These are phyloP conservation scores for Apiospora pterosperma DNA, from an alignment of 2,329 filamentous ascomycete species.

Conservation along the genomic window DNA sequence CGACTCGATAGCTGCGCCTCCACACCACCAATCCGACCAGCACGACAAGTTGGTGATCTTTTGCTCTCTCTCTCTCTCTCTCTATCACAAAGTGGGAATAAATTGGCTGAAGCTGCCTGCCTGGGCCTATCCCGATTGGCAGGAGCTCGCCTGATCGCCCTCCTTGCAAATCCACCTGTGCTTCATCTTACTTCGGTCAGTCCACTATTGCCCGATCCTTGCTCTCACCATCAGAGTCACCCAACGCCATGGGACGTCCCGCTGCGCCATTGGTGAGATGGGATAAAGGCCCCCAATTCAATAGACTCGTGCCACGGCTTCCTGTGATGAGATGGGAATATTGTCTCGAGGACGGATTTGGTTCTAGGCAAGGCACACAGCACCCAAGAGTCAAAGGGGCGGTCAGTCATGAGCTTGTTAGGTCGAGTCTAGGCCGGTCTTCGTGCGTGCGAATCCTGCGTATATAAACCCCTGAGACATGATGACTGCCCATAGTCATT, in stretches of 20 bases:
- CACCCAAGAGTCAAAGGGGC: not conserved
- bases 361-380: not conserved
- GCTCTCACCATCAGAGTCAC: not conserved
- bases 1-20: not conserved
- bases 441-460: not conserved
- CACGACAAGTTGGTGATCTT: not conserved
- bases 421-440: not conserved
- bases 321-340: not conserved
- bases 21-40: not conserved
- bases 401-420: not conserved
- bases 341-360: not conserved
- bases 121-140: not conserved
- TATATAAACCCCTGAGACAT: not conserved
- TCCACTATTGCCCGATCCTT: not conserved
- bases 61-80: not conserved
- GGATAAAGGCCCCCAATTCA: not conserved
- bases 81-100: not conserved
- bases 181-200: not conserved
- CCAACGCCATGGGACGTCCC: not conserved
- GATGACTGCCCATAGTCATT: not conserved
- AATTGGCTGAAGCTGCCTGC: not conserved
- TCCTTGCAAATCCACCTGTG: not conserved
- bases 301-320: not conserved
- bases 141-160: not conserved
- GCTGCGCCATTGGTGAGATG: not conserved